Evolutionary conservation across 2,329 filamentous ascomycete genomes (phyloP), one percentile per base, ranked within the genome.

Genomic region (Colletotrichum simmondsii): DNA sequence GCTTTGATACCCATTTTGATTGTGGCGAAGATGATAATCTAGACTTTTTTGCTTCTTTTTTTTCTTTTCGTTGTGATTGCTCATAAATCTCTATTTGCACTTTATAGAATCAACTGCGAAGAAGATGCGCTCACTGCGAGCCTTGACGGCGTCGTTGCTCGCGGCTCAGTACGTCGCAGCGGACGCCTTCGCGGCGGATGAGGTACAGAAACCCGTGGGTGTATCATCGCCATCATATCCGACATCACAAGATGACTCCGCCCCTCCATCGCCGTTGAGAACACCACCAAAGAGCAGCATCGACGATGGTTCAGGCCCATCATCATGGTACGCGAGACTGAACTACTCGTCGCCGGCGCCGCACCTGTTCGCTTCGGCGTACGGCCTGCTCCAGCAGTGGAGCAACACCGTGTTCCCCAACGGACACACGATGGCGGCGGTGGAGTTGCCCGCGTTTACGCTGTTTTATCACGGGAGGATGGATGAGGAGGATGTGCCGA

Each of bases 381-480:
- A 85, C 69, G 81, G 83, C 3, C 80, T 88, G 4, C 78, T 88
- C 4, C 84, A 87, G 70, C 85, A 88, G 78, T 87, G 85, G 84
- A 79, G 84, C 52, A 88, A 88, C 78, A 87, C 86, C 1, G 85
- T 87, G 76, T 87, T 87, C 61, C 85, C 86, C 10, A 85, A 85
- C 73, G 87, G 87, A 8, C 85, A 88, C 75, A 82, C 81, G 37
- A 81, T 88, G 63, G 84, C 84, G 0, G 83, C 85, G 4, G 85
- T 84, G 74, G 81, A 84, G 49, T 81, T 88, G 4, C 82, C 85
- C 5, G 79, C 84, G 14, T 85, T 83, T 72, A 87, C 86, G 11
- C 81, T 85, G 68, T 77, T 88, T 49, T 87, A 88, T 78, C 87
- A 89, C 76, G 87, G 86, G 14, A 78, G 86, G 54, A 78, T 77